Conservation (phyloP, 2,329 filamentous ascomycete species). For the Cytospora mali region DNA sequence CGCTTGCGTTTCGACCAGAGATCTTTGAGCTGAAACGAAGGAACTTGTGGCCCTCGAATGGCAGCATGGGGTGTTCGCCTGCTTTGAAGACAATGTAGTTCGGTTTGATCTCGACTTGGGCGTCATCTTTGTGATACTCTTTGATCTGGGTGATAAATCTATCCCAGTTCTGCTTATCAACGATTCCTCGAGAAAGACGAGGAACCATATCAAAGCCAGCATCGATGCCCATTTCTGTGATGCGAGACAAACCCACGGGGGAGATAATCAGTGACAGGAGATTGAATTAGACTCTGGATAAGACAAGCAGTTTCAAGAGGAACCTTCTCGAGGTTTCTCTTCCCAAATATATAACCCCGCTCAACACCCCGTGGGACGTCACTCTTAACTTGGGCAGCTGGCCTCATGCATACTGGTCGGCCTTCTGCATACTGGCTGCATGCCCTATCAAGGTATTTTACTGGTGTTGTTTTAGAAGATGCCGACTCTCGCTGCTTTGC, state of each 20-base stretch:
- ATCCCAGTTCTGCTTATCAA: background rate
- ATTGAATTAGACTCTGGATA: no score
- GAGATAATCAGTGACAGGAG: background rate
- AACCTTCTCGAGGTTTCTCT: no score
- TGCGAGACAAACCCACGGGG: background rate
- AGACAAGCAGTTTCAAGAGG: no score
- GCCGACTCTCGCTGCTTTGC: no score
- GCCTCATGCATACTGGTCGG: no score
- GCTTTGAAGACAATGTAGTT: slow-evolving; percentile 15
- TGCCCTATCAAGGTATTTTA: no score
- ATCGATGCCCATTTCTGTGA: background rate
- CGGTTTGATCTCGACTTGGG: background rate
- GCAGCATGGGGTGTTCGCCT: slow-evolving; percentile 12
- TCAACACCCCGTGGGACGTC: no score
- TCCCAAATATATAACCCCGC: no score
- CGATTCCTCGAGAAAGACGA: slow-evolving; percentile 6
- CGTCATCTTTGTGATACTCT: slow-evolving; percentile 6
- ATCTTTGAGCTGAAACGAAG: slow-evolving; percentile 19
- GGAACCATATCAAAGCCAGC: slow-evolving; percentile 22
- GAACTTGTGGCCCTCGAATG: slow-evolving; percentile 14
- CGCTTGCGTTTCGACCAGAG: background rate
- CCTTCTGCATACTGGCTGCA: no score
- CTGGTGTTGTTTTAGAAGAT: no score
- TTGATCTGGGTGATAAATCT: slow-evolving; percentile 1
- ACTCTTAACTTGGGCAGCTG: no score